Conservation (phyloP, 2,329 filamentous ascomycete genomes). For the Cercospora sp. region DNA sequence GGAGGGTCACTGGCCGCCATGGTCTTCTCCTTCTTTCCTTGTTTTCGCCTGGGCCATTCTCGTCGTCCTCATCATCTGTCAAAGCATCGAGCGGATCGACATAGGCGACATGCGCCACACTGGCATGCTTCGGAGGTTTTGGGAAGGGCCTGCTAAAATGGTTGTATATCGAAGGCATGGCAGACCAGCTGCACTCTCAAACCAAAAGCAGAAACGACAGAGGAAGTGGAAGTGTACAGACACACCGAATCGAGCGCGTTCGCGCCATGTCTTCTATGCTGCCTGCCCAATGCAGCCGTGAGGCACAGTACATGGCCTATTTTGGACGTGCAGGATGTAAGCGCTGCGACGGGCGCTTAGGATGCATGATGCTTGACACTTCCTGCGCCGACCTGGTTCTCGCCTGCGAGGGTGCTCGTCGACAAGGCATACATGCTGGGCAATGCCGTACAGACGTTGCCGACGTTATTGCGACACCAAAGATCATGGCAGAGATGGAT, state of each 20-base stretch:
- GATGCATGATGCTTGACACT: background rate
- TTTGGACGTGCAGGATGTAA: background rate
- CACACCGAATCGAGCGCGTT: background rate
- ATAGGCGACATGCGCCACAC: too few relatives aligned
- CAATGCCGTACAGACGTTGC: background rate
- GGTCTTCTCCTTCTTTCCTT: too few relatives aligned
- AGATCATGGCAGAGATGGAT: background rate
- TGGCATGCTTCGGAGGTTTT: too few relatives aligned
- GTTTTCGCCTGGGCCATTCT: too few relatives aligned
- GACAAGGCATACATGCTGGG: background rate
- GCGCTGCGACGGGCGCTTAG: conserved; percentile 14
- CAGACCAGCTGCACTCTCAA: conserved; percentile 10
- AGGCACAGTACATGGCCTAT: conserved; percentile 17
- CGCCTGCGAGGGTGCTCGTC: background rate
- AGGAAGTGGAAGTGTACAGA: background rate
- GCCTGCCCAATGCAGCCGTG: conserved; percentile 16
- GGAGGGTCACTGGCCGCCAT: too few relatives aligned
- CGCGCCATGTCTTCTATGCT: conserved; percentile 7
- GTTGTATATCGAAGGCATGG: too few relatives aligned
- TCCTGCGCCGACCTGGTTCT: too few relatives aligned
- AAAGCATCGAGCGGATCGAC: too few relatives aligned
- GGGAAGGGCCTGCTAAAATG: too few relatives aligned
- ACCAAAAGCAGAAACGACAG: background rate
- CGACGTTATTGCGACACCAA: background rate
- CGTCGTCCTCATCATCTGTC: too few relatives aligned